Conservation (phyloP, 805 yeast genomes). For the Kluyveromyces starmeri region DNA sequence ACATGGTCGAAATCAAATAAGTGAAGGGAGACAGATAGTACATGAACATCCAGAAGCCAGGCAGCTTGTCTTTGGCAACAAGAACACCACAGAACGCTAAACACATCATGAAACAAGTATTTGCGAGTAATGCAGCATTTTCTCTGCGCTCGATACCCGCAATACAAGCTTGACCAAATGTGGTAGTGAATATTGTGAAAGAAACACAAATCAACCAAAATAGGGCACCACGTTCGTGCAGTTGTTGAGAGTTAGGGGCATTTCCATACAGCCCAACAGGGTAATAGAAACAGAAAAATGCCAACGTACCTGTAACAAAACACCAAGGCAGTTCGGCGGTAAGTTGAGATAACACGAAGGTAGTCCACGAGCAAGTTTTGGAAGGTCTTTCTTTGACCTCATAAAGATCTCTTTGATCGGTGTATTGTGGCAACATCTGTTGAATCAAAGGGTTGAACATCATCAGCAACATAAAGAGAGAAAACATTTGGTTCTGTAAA, state of each 20-base stretch:
- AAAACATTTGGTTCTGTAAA: constrained; percentile 31
- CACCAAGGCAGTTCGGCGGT: constrained; percentile 32
- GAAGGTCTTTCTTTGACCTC: constrained; percentile 36
- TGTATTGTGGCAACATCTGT: constrained; percentile 32
- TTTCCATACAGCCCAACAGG: constrained; percentile 29
- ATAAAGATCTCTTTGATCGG: constrained; percentile 31
- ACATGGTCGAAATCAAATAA: constrained; percentile 36
- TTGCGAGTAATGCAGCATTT: constrained; percentile 16
- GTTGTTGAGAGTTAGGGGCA: constrained; percentile 30
- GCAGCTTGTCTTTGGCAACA: constrained; percentile 32
- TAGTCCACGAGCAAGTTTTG: constrained; percentile 35
- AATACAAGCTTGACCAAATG: constrained; percentile 30
- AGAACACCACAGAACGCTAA: constrained; percentile 33
- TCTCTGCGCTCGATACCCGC: constrained; percentile 15
- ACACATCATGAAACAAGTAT: constrained; percentile 27
- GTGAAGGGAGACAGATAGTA: constrained; percentile 36
- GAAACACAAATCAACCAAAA: constrained; percentile 34
- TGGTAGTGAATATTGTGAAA: constrained; percentile 39
- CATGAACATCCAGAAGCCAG: constrained; percentile 37
- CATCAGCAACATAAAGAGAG: constrained; percentile 32
- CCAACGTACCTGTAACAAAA: constrained; percentile 23
- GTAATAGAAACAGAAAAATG: constrained; percentile 34
- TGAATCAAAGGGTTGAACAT: constrained; percentile 34
- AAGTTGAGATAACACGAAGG: constrained; percentile 30
- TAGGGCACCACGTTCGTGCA: constrained; percentile 45